phyloP scores from a whole-genome alignment of 768 basidiomycete genomes.

The Kondoa malvinella region DNA sequence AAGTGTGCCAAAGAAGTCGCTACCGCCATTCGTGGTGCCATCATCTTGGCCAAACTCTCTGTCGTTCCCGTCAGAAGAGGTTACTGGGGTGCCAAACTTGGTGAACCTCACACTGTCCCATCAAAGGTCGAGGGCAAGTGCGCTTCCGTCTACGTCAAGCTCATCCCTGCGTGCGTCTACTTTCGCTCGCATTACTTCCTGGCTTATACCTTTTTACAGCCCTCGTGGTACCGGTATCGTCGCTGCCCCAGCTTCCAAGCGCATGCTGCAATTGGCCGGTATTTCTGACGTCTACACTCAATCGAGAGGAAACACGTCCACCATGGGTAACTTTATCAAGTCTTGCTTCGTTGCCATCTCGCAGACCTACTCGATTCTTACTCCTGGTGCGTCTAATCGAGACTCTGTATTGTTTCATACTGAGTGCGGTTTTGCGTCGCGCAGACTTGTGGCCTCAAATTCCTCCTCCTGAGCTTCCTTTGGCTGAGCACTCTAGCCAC shows the following conservation, averaged over 20 bases:
- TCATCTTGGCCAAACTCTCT: slow-evolving; percentile 94
- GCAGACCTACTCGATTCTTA: slow-evolving; percentile 95
- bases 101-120: slow-evolving; percentile 97
- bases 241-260: slow-evolving; percentile 92
- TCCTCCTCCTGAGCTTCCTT: slow-evolving; percentile 13
- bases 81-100: slow-evolving; percentile 99
- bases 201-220: slow-evolving; percentile 27
- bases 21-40: slow-evolving; percentile 96
- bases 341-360: slow-evolving; percentile 50
- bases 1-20: slow-evolving; percentile 99
- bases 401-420: not conserved
- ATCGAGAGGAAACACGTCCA: slow-evolving; percentile 93
- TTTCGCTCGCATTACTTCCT: not conserved
- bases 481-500: not conserved
- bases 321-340: slow-evolving; percentile 78
- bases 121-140: slow-evolving; percentile 97
- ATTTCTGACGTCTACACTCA: slow-evolving; percentile 95
- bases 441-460: slow-evolving; percentile 11
- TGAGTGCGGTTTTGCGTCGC: not conserved
- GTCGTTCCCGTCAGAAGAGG: slow-evolving; percentile 96
- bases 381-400: slow-evolving; percentile 55
- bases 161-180: slow-evolving; percentile 56
- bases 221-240: slow-evolving; percentile 97
- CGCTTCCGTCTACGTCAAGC: slow-evolving; percentile 96
- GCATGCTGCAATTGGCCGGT: slow-evolving; percentile 90